Evolutionary conservation across 1,284 basidiomycete genomes (phyloP).

Genomic region (Fomitiporia mediterranea): DNA sequence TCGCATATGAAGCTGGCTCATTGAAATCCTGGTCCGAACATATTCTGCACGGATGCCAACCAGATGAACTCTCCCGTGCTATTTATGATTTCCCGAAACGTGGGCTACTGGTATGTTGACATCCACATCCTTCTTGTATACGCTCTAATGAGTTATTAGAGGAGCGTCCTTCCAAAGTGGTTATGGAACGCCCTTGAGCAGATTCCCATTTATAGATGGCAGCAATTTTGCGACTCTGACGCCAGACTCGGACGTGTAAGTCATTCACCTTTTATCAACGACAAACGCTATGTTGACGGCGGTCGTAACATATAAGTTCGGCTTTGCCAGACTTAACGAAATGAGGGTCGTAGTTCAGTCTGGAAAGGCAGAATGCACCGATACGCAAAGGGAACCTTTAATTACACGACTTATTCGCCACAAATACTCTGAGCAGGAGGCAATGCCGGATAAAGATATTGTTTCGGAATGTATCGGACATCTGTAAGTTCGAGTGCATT

Average conservation of each 20-base stretch:
- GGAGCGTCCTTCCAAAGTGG: conserved; percentile 14
- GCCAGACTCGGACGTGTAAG: conserved; percentile 11
- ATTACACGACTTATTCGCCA: conserved; percentile 8
- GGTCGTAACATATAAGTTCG: conserved; percentile 9
- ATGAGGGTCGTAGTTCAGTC: not conserved
- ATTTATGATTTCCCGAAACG: conserved; percentile 24
- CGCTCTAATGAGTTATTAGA: conserved; percentile 7
- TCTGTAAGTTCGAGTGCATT: conserved; percentile 18
- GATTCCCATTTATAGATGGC: conserved; percentile 18
- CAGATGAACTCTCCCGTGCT: conserved; percentile 20
- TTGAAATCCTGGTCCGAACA: conserved; percentile 20
- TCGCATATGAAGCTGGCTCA: conserved; percentile 17
- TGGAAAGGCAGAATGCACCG: not conserved
- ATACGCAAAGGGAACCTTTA: not conserved
- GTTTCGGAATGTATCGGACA: conserved; percentile 22
- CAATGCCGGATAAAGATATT: conserved; percentile 21
- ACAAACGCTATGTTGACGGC: not conserved
- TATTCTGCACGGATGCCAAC: not conserved
- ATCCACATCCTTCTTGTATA: not conserved
- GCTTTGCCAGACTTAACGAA: conserved; percentile 5
- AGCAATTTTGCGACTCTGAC: conserved; percentile 19
- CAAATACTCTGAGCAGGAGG: conserved; percentile 8
- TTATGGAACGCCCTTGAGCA: conserved; percentile 15
- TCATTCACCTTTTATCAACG: not conserved
- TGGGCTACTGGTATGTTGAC: conserved; percentile 17